Percentiles rank a stretch among this genome's conserved stretches.
Conservation (phyloP, 305 asterid species). For the Fraxinus paxiana region DNA sequence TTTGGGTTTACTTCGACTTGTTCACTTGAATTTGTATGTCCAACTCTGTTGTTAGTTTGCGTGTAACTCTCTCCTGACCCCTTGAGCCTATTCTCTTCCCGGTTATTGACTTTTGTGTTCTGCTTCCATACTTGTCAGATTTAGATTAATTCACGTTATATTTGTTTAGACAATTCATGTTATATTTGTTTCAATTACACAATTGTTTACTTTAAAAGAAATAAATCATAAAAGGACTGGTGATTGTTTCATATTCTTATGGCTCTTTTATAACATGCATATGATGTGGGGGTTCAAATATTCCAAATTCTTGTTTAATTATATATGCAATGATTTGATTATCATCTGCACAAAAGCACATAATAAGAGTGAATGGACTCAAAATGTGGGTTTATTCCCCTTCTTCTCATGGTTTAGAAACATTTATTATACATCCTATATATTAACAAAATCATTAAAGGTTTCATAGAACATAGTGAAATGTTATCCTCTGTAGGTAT, state of each 20-base stretch:
- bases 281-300: neutral
- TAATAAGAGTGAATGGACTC: neutral
- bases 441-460: neutral
- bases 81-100: neutral
- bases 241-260: neutral
- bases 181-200: neutral
- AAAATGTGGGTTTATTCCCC: neutral
- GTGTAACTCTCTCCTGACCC: neutral
- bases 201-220: neutral
- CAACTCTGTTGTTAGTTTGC: neutral
- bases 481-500: neutral
- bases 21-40: neutral
- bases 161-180: neutral
- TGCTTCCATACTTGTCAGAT: neutral
- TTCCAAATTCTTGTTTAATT: neutral
- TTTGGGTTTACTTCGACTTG: slow-evolving; percentile 1
- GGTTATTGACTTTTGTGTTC: neutral
- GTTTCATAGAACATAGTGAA: neutral
- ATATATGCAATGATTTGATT: neutral
- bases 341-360: neutral
- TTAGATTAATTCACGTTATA: neutral
- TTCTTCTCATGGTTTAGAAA: neutral
- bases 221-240: neutral
- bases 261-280: neutral
- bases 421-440: neutral